Evolutionary conservation across 2,329 filamentous ascomycete species (phyloP).

Genomic region (Exophiala calicioides): DNA sequence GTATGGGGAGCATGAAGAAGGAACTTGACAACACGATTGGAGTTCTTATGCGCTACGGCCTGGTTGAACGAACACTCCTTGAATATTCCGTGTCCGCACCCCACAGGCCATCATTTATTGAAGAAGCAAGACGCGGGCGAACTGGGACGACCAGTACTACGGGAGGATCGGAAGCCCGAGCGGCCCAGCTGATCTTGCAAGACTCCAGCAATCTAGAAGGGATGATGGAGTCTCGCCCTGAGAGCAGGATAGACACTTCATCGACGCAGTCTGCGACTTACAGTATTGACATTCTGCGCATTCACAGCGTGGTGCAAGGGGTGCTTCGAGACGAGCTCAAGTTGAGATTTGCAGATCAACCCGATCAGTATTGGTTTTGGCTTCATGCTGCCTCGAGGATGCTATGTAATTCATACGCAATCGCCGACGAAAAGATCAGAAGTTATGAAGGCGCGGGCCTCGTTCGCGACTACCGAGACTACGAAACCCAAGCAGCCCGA

Average conservation of each 20-base stretch:
- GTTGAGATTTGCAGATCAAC: constrained; percentile 21
- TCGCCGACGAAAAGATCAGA: constrained; percentile 44
- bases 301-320: constrained; percentile 51
- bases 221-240: constrained; percentile 11
- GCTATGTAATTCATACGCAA: constrained; percentile 45
- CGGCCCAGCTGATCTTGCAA: constrained; percentile 1
- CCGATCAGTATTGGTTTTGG: constrained; percentile 45
- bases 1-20: constrained; percentile 33
- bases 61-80: constrained; percentile 45
- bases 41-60: constrained; percentile 47
- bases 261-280: constrained; percentile 23
- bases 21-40: constrained; percentile 50
- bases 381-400: constrained; percentile 44
- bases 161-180: not conserved
- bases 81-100: constrained; percentile 31
- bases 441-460: constrained; percentile 41
- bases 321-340: constrained; percentile 51
- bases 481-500: constrained; percentile 47
- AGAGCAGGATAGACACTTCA: constrained; percentile 16
- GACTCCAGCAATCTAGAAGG: constrained; percentile 19
- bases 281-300: constrained; percentile 48
- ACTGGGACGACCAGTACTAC: constrained; percentile 2
- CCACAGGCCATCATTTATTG: constrained; percentile 14
- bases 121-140: constrained; percentile 10
- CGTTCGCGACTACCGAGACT: constrained; percentile 50